Percentiles rank a stretch among this genome's conserved stretches.
Evolutionary conservation across 1,284 basidiomycete species (phyloP).

Genomic region (Abortiporus biennis): DNA sequence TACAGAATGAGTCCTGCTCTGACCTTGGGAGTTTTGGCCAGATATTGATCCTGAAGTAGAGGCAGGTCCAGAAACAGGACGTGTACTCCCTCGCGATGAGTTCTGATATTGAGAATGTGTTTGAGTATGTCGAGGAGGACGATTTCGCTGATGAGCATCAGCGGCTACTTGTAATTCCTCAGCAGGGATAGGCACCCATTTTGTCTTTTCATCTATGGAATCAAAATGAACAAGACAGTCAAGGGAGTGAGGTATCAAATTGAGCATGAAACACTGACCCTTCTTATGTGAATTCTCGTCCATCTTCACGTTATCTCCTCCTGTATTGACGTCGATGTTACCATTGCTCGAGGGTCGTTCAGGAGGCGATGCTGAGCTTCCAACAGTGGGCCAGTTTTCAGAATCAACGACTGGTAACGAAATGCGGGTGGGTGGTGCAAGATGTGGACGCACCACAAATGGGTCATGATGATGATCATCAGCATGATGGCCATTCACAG

Average conservation of each 20-base stretch:
- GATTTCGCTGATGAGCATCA: constrained; percentile 31
- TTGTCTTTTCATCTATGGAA: constrained; percentile 43
- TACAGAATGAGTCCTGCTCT: constrained; percentile 27
- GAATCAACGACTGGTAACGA: neutral
- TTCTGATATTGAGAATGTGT: constrained; percentile 16
- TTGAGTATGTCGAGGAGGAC: constrained; percentile 15
- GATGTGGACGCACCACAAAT: constrained; percentile 32
- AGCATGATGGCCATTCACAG: constrained; percentile 1
- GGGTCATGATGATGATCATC: constrained; percentile 40
- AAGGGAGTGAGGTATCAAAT: constrained; percentile 5
- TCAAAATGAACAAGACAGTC: constrained; percentile 10
- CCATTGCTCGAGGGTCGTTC: neutral
- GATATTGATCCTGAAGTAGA: constrained; percentile 22
- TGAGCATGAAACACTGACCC: constrained; percentile 4
- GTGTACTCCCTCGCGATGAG: constrained; percentile 7
- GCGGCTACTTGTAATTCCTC: constrained; percentile 51
- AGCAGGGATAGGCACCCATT: constrained; percentile 54
- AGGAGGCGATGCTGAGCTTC: neutral
- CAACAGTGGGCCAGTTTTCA: constrained; percentile 2
- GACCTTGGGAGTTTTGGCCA: constrained; percentile 25
- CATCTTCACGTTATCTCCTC: constrained; percentile 1
- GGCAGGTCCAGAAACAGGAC: constrained; percentile 16
- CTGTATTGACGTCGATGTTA: neutral
- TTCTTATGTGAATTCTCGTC: constrained; percentile 1
- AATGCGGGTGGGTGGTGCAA: constrained; percentile 7